A percentile compares a stretch with the other conserved stretches of the same genome.
phyloP scores from a whole-genome alignment of 176 grass and related monocot species.

The Oryza longistaminata region DNA sequence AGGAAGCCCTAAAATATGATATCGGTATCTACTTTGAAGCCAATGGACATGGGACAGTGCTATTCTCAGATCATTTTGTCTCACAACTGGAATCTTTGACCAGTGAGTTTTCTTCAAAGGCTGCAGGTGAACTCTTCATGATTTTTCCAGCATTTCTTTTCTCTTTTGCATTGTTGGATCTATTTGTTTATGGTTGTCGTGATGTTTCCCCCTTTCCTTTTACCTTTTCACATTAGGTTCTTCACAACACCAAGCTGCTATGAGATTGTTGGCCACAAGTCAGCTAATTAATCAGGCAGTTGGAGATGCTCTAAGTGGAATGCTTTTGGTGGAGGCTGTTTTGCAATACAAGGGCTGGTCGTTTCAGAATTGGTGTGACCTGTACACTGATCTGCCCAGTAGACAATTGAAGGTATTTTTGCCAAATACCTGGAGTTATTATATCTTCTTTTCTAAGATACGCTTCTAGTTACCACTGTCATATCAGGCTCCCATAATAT shows the following conservation, averaged over 20 bases:
- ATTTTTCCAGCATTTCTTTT: background rate
- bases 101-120: constrained; percentile 42
- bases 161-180: background rate
- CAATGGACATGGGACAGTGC: constrained; percentile 84
- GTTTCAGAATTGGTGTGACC: constrained; percentile 76
- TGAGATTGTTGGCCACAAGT: constrained; percentile 68
- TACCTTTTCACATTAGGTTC: constrained; percentile 43
- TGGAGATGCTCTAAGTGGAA: constrained; percentile 86
- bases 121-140: constrained; percentile 41
- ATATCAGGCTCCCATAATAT: background rate
- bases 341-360: constrained; percentile 83
- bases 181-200: background rate
- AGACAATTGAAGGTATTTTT: constrained; percentile 71
- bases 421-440: background rate
- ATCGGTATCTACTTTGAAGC: constrained; percentile 97
- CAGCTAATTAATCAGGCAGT: constrained; percentile 91
- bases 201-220: background rate
- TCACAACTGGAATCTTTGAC: constrained; percentile 44
- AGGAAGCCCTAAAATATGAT: constrained; percentile 85
- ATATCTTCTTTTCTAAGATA: background rate
- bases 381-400: constrained; percentile 91
- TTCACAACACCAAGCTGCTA: constrained; percentile 56
- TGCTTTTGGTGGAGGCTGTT: constrained; percentile 90
- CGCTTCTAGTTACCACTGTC: background rate
- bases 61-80: constrained; percentile 71